phyloP scores from a whole-genome alignment of 805 yeast genomes.

The Ascoidea rubescens region DNA sequence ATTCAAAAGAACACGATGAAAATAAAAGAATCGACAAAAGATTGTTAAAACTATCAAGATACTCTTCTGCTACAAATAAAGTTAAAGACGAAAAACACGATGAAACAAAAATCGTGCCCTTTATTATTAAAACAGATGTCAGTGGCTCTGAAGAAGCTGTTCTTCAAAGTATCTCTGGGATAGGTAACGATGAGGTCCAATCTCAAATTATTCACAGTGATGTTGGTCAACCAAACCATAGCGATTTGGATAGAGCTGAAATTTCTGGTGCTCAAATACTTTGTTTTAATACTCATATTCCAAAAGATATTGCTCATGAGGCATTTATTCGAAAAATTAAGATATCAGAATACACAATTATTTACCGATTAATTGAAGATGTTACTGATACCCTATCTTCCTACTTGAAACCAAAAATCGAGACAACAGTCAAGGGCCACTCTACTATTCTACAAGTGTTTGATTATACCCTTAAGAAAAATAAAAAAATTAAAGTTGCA shows the following conservation, averaged over 20 bases:
- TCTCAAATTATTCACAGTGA: conserved; percentile 57
- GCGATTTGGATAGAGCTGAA: conserved; percentile 54
- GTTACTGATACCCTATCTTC: conserved; percentile 53
- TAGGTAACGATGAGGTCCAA: conserved; percentile 81
- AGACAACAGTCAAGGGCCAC: conserved; percentile 51
- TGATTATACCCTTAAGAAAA: conserved; percentile 41
- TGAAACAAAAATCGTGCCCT: conserved; percentile 27
- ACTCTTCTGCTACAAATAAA: conserved; percentile 21
- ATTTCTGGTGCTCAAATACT: conserved; percentile 61
- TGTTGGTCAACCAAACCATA: conserved; percentile 65
- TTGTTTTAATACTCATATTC: conserved; percentile 62
- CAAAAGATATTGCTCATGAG: conserved; percentile 44
- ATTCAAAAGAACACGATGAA: conserved; percentile 34
- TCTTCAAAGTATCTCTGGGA: conserved; percentile 56
- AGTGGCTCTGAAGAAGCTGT: conserved; percentile 94
- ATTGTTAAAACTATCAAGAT: conserved; percentile 44
- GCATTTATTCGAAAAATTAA: conserved; percentile 46
- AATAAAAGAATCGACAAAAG: conserved; percentile 40
- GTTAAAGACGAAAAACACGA: conserved; percentile 16
- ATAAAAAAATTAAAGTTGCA: conserved; percentile 43
- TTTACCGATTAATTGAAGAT: conserved; percentile 77
- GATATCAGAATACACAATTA: conserved; percentile 58
- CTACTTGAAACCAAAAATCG: conserved; percentile 50
- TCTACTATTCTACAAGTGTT: conserved; percentile 62
- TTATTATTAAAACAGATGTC: conserved; percentile 81